phyloP scores from a whole-genome alignment of 2,329 filamentous ascomycete species.

The Cordyceps cateniannulata region DNA sequence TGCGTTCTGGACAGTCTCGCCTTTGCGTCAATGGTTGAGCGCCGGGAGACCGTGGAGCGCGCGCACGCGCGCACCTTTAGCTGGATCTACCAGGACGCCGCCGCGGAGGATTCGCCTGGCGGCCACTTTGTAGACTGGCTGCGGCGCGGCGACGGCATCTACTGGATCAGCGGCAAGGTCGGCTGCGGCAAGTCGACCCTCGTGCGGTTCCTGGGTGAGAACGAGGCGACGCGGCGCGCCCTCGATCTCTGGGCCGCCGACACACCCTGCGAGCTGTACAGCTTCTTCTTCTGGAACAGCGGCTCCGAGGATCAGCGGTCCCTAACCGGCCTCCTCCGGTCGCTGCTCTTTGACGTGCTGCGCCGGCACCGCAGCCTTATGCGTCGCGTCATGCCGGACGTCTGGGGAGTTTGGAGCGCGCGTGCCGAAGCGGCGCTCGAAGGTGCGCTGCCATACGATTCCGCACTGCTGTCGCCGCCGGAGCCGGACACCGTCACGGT shows the following conservation, averaged over 20 bases:
- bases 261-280: constrained; percentile 17
- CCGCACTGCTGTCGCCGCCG: background rate
- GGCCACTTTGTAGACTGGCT: constrained; percentile 21
- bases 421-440: background rate
- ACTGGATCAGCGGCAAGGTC: constrained; percentile 31
- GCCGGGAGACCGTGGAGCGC: constrained; percentile 2
- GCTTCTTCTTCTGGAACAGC: constrained; percentile 29
- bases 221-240: constrained; percentile 13
- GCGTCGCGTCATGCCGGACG: constrained; percentile 16
- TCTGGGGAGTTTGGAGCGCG: background rate
- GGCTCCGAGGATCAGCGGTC: constrained; percentile 25
- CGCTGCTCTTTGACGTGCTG: constrained; percentile 25
- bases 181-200: constrained; percentile 35
- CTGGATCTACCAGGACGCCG: constrained; percentile 6
- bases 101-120: background rate
- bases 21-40: background rate
- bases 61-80: constrained; percentile 8
- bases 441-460: background rate
- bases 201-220: constrained; percentile 27
- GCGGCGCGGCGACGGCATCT: constrained; percentile 16
- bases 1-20: background rate
- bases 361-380: constrained; percentile 7
- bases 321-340: constrained; percentile 24
- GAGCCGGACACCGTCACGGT: background rate
- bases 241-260: constrained; percentile 23